Conservation (phyloP, 208 protist genomes). For the Naegleria gruberi region DNA sequence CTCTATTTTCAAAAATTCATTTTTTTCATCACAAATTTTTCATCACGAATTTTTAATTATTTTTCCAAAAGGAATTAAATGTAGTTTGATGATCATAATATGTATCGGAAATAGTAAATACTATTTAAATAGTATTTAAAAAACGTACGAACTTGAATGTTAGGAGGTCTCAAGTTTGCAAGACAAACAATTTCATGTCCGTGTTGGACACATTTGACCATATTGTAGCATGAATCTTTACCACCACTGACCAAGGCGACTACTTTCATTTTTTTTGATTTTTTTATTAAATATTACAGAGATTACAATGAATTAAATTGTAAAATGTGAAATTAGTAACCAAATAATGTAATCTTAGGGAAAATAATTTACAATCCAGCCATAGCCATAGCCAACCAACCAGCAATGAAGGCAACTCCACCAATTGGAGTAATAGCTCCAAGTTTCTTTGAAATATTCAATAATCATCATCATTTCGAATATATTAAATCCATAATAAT, state of each 20-base stretch:
- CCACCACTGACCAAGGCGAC: slow-evolving; percentile 92
- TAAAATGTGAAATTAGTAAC: too few relatives aligned
- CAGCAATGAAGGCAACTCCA: neutral
- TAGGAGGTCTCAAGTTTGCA: slow-evolving; percentile 80
- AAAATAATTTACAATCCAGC: neutral
- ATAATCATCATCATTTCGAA: too few relatives aligned
- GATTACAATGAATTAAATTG: too few relatives aligned
- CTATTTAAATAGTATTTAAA: neutral
- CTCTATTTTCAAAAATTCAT: slow-evolving; percentile 35
- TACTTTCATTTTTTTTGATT: slow-evolving; percentile 85
- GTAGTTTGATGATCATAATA: neutral
- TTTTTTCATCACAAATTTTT: slow-evolving; percentile 14
- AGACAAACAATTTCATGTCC: slow-evolving; percentile 89
- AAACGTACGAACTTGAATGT: neutral
- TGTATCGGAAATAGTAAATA: too few relatives aligned
- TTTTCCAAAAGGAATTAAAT: too few relatives aligned
- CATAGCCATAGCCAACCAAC: neutral
- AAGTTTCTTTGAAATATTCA: neutral
- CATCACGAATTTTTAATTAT: neutral
- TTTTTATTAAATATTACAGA: too few relatives aligned
- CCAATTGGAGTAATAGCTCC: slow-evolving; percentile 7
- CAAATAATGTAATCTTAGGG: too few relatives aligned
- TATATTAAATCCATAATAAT: too few relatives aligned
- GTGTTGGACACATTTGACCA: slow-evolving; percentile 82
- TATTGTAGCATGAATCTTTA: slow-evolving; percentile 90